Evolutionary conservation across 306 rosid genomes (phyloP), one percentile per base, ranked within the genome.

Genomic region (Neltuma alba): DNA sequence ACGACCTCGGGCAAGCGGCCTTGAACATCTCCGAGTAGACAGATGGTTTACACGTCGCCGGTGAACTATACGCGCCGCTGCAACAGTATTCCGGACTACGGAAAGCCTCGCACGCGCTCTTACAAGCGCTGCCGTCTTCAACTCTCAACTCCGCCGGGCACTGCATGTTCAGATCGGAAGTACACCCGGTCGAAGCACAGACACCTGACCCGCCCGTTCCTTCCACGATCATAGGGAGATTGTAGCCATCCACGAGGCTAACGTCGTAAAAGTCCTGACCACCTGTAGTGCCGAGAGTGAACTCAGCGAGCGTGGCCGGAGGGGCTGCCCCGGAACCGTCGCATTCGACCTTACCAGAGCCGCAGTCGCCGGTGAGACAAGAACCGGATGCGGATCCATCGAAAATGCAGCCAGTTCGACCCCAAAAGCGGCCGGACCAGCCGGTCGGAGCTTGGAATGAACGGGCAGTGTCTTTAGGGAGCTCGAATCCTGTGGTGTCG

Each of bases 241-340:
- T 94, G 81, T 90, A 92, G 13, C 98, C 98, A 58, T 92, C 97
- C 10, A 94, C 98, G 7, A 94, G 86, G 83, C 98, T 94, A 14
- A 94, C 98, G 61, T 94, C 98, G 67, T 90, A 94, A 71, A 92
- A 94, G 77, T 94, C 98, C 34, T 81, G 93, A 25, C 97, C 97
- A 4, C 90, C 91, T 0, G 88, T 83, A 20, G 88, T 85, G 7
- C 93, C 83, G 0, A 94, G 94, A 0, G 96, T 92, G 83, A 92
- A 92, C 92, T 94, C 98, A 0, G 93, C 98, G 0, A 94, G 81
- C 0, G 97, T 94, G 0, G 96, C 96, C 0, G 98, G 98, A 0
- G 98, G 98, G 7, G 90, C 70, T 0, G 98, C 97, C 14, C 96
- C 97, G 34, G 79, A 86, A 5, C 97, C 98, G 36, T 87, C 74